Percentiles rank a stretch among this genome's conserved stretches.
phyloP scores from a whole-genome alignment of 257 asterid genomes.

The Gynochthodes officinalis region DNA sequence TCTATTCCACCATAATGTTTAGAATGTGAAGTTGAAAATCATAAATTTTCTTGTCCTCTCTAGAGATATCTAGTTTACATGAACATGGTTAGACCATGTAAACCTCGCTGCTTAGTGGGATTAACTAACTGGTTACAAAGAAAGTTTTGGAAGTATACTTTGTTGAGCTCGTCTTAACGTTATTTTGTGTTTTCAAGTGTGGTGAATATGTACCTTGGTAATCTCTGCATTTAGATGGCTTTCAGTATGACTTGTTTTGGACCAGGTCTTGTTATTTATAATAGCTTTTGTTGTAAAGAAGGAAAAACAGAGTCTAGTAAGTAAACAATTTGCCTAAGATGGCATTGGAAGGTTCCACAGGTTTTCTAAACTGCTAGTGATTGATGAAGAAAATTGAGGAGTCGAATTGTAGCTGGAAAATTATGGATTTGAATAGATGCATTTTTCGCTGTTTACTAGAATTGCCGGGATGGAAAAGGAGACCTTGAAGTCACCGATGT shows the following conservation, averaged over 20 bases:
- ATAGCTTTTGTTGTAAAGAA: background rate
- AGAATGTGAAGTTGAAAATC: background rate
- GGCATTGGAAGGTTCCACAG: background rate
- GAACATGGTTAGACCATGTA: background rate
- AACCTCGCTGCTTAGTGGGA: no score
- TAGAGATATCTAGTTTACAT: background rate
- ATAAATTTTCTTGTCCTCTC: background rate
- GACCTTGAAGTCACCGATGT: no score
- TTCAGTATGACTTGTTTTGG: background rate
- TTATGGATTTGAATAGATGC: no score
- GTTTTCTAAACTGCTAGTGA: background rate
- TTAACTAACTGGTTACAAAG: no score
- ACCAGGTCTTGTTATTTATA: background rate
- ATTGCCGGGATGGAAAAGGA: no score
- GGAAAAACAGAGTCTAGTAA: background rate
- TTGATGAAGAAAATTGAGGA: background rate
- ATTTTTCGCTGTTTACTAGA: no score
- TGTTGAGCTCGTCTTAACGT: no score
- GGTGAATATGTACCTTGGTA: no score
- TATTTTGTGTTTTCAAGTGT: background rate
- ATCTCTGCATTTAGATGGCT: background rate
- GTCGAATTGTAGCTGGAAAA: slow-evolving; percentile 6
- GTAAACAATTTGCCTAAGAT: background rate
- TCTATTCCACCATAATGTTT: background rate
- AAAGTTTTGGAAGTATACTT: no score